These are phyloP conservation scores for Ceratobasidium sp. DNA, from an alignment of 1,284 basidiomycete species.

Conservation along the genomic window DNA sequence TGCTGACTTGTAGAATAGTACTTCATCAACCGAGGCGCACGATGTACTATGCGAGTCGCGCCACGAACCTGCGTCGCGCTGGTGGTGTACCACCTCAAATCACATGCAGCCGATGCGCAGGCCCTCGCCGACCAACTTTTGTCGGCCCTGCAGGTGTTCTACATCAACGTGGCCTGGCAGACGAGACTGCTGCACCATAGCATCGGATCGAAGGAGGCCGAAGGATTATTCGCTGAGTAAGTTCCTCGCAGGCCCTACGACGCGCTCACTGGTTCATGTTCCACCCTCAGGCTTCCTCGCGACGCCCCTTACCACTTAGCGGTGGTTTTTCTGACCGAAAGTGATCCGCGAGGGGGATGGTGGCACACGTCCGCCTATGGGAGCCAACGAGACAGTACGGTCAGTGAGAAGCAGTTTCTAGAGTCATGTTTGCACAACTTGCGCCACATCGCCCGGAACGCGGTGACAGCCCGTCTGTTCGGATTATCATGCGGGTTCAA, in stretches of 20 bases:
- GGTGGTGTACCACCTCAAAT: slow-evolving; percentile 16
- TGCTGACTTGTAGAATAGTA: neutral
- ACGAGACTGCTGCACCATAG: neutral
- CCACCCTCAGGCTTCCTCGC: neutral
- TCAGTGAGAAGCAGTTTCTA: neutral
- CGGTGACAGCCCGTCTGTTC: slow-evolving; percentile 9
- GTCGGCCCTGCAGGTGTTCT: slow-evolving; percentile 8
- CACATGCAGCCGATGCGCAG: neutral
- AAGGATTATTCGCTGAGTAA: slow-evolving; percentile 11
- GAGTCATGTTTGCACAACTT: slow-evolving; percentile 2
- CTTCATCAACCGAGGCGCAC: slow-evolving; percentile 17
- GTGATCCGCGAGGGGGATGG: slow-evolving; percentile 21
- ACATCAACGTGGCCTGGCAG: slow-evolving; percentile 15
- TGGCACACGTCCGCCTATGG: slow-evolving; percentile 20
- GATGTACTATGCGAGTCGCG: slow-evolving; percentile 5
- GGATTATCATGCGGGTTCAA: no score
- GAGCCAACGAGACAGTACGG: neutral
- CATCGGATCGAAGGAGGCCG: neutral
- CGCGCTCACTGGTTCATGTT: neutral
- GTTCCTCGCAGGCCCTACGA: neutral
- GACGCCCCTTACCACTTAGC: slow-evolving; percentile 13
- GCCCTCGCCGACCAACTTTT: neutral
- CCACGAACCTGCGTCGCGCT: neutral
- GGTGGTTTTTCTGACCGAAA: slow-evolving; percentile 17
- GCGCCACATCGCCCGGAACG: neutral